phyloP scores from a whole-genome alignment of 768 basidiomycete genomes.

The Coprinopsis sp. region DNA sequence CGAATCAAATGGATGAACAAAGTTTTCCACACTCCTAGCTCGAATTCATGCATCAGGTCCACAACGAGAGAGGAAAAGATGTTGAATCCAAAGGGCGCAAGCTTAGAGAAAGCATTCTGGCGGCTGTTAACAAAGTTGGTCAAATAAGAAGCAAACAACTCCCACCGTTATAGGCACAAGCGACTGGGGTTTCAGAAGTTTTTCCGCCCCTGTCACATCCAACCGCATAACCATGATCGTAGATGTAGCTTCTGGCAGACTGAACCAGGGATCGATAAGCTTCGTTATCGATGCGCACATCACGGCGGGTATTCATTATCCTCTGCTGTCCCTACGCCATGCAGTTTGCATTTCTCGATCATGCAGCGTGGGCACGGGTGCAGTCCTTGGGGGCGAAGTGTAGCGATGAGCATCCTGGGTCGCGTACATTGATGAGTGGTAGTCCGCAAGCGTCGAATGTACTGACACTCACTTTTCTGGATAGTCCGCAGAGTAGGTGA shows the following conservation, averaged over 20 bases:
- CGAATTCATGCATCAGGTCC: slow-evolving; percentile 35
- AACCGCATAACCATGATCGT: no score
- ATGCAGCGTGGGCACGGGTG: slow-evolving; percentile 34
- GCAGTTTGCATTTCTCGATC: slow-evolving; percentile 20
- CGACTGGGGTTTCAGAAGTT: no score
- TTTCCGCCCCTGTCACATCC: no score
- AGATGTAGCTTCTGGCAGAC: background rate
- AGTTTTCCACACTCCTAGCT: slow-evolving; percentile 33
- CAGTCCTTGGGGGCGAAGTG: slow-evolving; percentile 28
- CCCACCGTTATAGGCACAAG: background rate
- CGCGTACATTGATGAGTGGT: background rate
- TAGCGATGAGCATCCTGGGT: slow-evolving; percentile 23
- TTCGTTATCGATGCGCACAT: background rate
- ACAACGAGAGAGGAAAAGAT: slow-evolving; percentile 21
- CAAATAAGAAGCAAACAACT: background rate
- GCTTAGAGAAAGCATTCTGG: slow-evolving; percentile 29
- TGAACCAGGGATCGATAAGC: background rate
- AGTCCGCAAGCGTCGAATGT: background rate
- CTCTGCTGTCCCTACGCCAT: slow-evolving; percentile 20
- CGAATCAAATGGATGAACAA: slow-evolving; percentile 32
- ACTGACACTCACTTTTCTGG: slow-evolving; percentile 6
- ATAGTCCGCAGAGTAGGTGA: slow-evolving; percentile 10
- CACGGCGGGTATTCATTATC: background rate
- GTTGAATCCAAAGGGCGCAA: slow-evolving; percentile 17
- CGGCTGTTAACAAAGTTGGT: background rate